Percentiles rank a stretch among this genome's conserved stretches.
Conservation (phyloP, 1,139 yeast species). For the Scheffersomyces parashehatae region DNA sequence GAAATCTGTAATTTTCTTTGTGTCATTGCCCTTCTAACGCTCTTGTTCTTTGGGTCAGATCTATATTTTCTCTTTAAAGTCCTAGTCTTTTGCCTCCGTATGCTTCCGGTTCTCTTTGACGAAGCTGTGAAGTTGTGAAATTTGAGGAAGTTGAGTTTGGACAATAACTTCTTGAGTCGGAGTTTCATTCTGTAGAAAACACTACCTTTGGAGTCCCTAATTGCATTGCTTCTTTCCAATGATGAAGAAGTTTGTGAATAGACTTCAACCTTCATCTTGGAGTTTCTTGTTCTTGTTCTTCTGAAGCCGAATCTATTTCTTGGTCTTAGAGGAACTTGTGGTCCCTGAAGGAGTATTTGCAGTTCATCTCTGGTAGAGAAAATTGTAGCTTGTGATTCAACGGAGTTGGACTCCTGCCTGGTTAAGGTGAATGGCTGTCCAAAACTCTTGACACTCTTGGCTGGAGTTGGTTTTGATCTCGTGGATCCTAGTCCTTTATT, state of each 20-base stretch:
- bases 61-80: slow-evolving; percentile 20
- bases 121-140: slow-evolving; percentile 30
- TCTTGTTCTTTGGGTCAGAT: slow-evolving; percentile 16
- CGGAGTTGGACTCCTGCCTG: slow-evolving; percentile 35
- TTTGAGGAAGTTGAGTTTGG: slow-evolving; percentile 21
- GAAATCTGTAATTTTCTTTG: slow-evolving; percentile 18
- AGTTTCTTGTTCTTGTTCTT: slow-evolving; percentile 6
- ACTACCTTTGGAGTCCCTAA: slow-evolving; percentile 35
- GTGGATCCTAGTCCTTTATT: slow-evolving; percentile 1
- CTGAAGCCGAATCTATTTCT: not conserved
- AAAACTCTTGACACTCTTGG: not conserved
- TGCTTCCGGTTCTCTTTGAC: slow-evolving; percentile 25
- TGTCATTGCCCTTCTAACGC: slow-evolving; percentile 2
- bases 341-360: slow-evolving; percentile 2
- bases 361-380: slow-evolving; percentile 38
- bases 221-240: slow-evolving; percentile 35
- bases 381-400: slow-evolving; percentile 49
- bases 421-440: slow-evolving; percentile 8
- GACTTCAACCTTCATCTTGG: slow-evolving; percentile 12
- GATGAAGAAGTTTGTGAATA: slow-evolving; percentile 14
- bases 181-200: slow-evolving; percentile 31
- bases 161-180: slow-evolving; percentile 23
- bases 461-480: slow-evolving; percentile 1
- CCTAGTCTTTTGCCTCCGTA: slow-evolving; percentile 5
- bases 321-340: slow-evolving; percentile 3